A percentile compares a stretch with the other conserved stretches of the same genome.
Conservation (phyloP, 1,284 basidiomycete species). For the Apiotrichum gamsii region DNA sequence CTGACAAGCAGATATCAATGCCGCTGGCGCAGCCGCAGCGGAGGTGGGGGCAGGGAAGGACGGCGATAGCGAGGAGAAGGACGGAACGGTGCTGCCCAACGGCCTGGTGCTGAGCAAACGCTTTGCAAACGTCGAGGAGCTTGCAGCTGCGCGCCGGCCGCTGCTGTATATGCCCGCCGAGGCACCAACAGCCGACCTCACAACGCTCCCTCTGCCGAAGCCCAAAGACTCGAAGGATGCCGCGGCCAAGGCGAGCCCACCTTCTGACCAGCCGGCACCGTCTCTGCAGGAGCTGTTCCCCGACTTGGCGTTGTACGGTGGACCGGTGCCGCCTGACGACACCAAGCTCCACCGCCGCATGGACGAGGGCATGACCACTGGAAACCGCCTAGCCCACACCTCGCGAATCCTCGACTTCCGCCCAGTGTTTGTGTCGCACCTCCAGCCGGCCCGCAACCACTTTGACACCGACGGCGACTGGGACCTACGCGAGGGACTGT, state of each 20-base stretch:
- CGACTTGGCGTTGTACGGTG: slow-evolving; percentile 50
- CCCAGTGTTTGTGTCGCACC: slow-evolving; percentile 53
- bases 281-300: slow-evolving; percentile 51
- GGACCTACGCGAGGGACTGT: slow-evolving; percentile 48
- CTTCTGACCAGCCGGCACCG: slow-evolving; percentile 15
- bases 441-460: slow-evolving; percentile 52
- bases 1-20: slow-evolving; percentile 13
- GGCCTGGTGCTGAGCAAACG: slow-evolving; percentile 36
- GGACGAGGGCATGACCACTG: slow-evolving; percentile 49
- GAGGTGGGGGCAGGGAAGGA: slow-evolving; percentile 12
- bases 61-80: slow-evolving; percentile 17
- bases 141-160: slow-evolving; percentile 28
- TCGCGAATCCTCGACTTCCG: slow-evolving; percentile 53
- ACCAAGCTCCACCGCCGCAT: slow-evolving; percentile 49
- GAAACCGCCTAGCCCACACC: slow-evolving; percentile 50
- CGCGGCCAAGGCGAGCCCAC: slow-evolving; percentile 3
- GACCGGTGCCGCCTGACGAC: slow-evolving; percentile 37
- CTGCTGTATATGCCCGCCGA: slow-evolving; percentile 31
- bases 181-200: slow-evolving; percentile 33
- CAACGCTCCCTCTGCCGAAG: slow-evolving; percentile 15
- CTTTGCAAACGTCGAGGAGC: slow-evolving; percentile 30
- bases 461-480: slow-evolving; percentile 40
- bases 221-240: neutral
- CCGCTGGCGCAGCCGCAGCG: slow-evolving; percentile 3
- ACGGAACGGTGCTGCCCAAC: slow-evolving; percentile 28